A percentile compares a stretch with the other conserved stretches of the same genome.
Evolutionary conservation across 2,329 filamentous ascomycete species (phyloP).

Genomic region (Botrytis deweyae): DNA sequence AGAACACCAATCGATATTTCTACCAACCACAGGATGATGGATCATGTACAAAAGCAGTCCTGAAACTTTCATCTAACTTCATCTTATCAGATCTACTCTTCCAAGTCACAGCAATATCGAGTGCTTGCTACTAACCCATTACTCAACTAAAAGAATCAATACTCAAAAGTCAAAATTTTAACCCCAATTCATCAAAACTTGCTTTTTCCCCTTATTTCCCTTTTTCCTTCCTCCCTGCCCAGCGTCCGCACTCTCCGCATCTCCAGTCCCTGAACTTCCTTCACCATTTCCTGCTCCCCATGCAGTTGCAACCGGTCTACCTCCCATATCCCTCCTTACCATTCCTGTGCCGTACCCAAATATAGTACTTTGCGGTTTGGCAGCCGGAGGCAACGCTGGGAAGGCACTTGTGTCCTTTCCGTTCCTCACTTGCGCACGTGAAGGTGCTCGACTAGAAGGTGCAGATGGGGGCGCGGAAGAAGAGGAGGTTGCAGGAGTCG

Average conservation of each 20-base stretch:
- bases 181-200: conserved; percentile 48
- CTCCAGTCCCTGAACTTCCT: conserved; percentile 25
- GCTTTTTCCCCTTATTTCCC: conserved; percentile 59
- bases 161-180: background rate
- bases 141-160: background rate
- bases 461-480: conserved; percentile 31
- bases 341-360: conserved; percentile 59
- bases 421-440: conserved; percentile 15
- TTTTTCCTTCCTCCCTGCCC: conserved; percentile 50
- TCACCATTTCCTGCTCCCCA: conserved; percentile 35
- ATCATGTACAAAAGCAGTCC: background rate
- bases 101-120: background rate
- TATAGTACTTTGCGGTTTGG: conserved; percentile 64
- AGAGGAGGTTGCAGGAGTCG: conserved; percentile 40
- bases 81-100: background rate
- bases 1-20: background rate
- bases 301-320: conserved; percentile 32
- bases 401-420: conserved; percentile 60
- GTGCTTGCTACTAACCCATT: background rate
- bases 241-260: conserved; percentile 25
- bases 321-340: conserved; percentile 52
- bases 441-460: conserved; percentile 26
- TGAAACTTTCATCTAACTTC: background rate
- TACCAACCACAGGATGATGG: background rate
- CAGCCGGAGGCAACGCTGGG: conserved; percentile 76